These are phyloP conservation scores for Acer negundo DNA, from an alignment of 345 rosid genomes.

Conservation along the genomic window DNA sequence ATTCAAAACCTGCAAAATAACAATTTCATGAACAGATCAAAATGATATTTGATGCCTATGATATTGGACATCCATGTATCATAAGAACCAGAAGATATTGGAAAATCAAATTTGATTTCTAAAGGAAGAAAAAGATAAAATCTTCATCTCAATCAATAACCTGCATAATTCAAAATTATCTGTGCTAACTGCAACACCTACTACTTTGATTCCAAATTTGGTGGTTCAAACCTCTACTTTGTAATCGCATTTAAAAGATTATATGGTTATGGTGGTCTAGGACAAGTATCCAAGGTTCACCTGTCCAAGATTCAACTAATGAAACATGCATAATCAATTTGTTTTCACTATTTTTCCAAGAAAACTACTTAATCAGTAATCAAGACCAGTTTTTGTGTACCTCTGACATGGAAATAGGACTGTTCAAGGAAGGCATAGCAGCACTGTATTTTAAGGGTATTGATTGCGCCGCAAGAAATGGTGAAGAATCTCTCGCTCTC, in stretches of 20 bases:
- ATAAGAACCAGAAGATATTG: not conserved
- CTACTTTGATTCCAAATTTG: slow-evolving; percentile 11
- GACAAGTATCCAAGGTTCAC: not conserved
- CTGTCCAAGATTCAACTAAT: not conserved
- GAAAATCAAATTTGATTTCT: not conserved
- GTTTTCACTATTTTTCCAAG: not conserved
- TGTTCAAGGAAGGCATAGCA: slow-evolving; percentile 26
- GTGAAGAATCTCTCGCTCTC: slow-evolving; percentile 23
- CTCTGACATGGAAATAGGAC: slow-evolving; percentile 36
- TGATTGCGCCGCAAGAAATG: slow-evolving; percentile 24
- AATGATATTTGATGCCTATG: not conserved
- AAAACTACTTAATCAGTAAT: not conserved
- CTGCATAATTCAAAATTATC: not conserved
- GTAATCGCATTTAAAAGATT: not conserved
- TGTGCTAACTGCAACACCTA: not conserved
- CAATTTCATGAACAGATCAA: not conserved
- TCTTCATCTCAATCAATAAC: not conserved
- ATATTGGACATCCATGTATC: not conserved
- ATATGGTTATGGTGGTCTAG: not conserved
- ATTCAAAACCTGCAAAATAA: slow-evolving; percentile 26
- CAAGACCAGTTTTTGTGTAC: slow-evolving; percentile 25
- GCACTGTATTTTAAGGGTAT: slow-evolving; percentile 28
- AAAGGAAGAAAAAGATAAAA: not conserved
- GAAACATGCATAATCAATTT: not conserved
- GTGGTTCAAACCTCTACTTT: not conserved